Conservation (phyloP, 345 rosid species). For the Gossypium raimondii region DNA sequence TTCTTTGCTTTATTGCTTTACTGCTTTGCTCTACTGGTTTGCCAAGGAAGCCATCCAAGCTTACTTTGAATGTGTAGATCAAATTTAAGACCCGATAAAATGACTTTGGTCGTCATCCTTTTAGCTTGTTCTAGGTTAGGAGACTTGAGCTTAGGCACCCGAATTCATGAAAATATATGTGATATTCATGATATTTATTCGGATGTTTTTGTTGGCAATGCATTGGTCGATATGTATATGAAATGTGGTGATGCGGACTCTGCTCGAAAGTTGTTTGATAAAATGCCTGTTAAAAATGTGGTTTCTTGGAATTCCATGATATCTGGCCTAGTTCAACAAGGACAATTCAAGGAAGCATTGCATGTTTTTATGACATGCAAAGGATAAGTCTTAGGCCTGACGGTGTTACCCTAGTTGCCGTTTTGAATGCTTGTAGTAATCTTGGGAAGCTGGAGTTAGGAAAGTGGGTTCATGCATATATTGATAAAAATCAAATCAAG, state of each 20-base stretch:
- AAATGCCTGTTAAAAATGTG: slow-evolving; percentile 43
- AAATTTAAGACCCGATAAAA: slow-evolving; percentile 30
- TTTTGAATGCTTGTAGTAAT: slow-evolving; percentile 45
- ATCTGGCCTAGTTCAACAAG: slow-evolving; percentile 41
- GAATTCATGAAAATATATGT: slow-evolving; percentile 30
- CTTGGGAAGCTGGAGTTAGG: slow-evolving; percentile 46
- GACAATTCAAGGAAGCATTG: slow-evolving; percentile 43
- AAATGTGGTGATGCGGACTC: slow-evolving; percentile 33
- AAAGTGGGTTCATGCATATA: slow-evolving; percentile 44
- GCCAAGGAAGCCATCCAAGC: slow-evolving; percentile 29
- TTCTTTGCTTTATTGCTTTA: no score
- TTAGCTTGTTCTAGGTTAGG: slow-evolving; percentile 46
- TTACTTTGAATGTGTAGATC: slow-evolving; percentile 37
- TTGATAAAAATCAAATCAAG: slow-evolving; percentile 32
- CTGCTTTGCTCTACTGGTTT: background rate
- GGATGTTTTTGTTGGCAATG: slow-evolving; percentile 45
- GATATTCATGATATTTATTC: slow-evolving; percentile 22
- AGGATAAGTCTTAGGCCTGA: slow-evolving; percentile 32
- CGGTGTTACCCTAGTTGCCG: slow-evolving; percentile 35
- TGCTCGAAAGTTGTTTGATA: slow-evolving; percentile 31
- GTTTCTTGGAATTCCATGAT: slow-evolving; percentile 60
- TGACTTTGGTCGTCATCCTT: slow-evolving; percentile 39
- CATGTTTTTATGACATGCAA: slow-evolving; percentile 36
- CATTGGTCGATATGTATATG: slow-evolving; percentile 45
- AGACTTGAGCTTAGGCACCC: slow-evolving; percentile 41